Evolutionary conservation across 345 rosid species (phyloP).

Genomic region (Streptanthus diversifolius): DNA sequence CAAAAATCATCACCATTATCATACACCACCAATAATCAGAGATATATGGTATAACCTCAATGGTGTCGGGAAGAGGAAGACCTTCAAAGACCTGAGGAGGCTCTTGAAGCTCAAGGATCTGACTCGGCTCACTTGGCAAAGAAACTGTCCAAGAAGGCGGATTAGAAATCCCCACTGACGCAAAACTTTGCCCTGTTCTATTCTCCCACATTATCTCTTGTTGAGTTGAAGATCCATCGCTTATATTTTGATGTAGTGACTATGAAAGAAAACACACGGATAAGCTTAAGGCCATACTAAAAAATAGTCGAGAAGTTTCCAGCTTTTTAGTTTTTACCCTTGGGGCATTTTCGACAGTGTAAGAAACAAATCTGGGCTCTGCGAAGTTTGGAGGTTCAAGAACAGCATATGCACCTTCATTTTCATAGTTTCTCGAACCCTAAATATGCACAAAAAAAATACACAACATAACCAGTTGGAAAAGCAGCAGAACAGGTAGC

Average conservation of each 20-base stretch:
- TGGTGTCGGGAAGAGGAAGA: conserved; percentile 32
- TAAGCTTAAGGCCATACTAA: not conserved
- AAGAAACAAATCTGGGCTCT: conserved; percentile 40
- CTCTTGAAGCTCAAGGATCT: conserved; percentile 28
- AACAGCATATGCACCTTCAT: conserved; percentile 43
- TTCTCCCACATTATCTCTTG: conserved; percentile 18
- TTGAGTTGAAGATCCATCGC: conserved; percentile 20
- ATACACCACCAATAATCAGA: not conserved
- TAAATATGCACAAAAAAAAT: not conserved
- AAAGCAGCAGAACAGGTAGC: not conserved
- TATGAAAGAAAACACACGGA: conserved; percentile 11
- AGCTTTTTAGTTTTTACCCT: conserved; percentile 26
- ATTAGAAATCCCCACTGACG: conserved; percentile 31
- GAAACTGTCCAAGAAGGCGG: conserved; percentile 36
- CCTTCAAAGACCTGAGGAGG: conserved; percentile 36
- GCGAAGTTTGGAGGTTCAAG: conserved; percentile 41
- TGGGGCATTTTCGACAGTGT: conserved; percentile 35
- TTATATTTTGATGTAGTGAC: conserved; percentile 21
- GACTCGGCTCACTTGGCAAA: conserved; percentile 30
- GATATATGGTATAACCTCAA: conserved; percentile 23
- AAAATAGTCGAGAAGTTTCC: not conserved
- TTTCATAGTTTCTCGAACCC: conserved; percentile 38
- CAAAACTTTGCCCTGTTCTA: conserved; percentile 19
- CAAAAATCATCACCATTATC: not conserved
- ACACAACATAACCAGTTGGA: not conserved